Conservation (phyloP, 176 grass and related monocot genomes). For the Calamus simplicifolius region DNA sequence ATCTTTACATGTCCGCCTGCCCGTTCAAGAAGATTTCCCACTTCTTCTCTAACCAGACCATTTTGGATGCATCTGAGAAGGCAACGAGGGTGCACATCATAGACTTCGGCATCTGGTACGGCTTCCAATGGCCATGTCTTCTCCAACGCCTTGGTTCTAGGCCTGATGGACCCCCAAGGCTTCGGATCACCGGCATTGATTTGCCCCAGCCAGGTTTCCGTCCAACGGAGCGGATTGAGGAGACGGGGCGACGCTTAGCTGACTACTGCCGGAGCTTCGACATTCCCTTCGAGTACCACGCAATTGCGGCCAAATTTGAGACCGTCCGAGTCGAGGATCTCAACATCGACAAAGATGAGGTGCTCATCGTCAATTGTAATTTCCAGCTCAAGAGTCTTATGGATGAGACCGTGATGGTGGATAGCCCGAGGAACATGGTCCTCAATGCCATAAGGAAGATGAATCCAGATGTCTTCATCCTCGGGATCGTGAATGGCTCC, state of each 20-base stretch:
- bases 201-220: slow-evolving; percentile 69
- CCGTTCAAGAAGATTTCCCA: slow-evolving; percentile 96
- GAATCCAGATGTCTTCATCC: slow-evolving; percentile 74
- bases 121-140: slow-evolving; percentile 93
- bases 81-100: slow-evolving; percentile 76
- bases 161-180: slow-evolving; percentile 46
- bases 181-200: slow-evolving; percentile 87
- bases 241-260: slow-evolving; percentile 62
- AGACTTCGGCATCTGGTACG: slow-evolving; percentile 79
- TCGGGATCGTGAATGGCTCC: slow-evolving; percentile 64
- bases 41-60: slow-evolving; percentile 93
- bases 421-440: slow-evolving; percentile 70
- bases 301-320: slow-evolving; percentile 65
- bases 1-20: slow-evolving; percentile 68
- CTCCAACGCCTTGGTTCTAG: slow-evolving; percentile 58
- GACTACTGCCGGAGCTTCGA: slow-evolving; percentile 70
- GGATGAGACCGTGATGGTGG: slow-evolving; percentile 74
- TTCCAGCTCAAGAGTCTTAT: slow-evolving; percentile 65
- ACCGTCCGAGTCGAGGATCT: slow-evolving; percentile 62
- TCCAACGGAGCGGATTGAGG: slow-evolving; percentile 62
- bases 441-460: slow-evolving; percentile 84
- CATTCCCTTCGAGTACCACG: slow-evolving; percentile 65
- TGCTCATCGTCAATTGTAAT: slow-evolving; percentile 73
- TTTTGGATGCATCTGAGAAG: slow-evolving; percentile 58
- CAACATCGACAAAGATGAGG: slow-evolving; percentile 59